Base-by-base conservation (phyloP, 2,329 filamentous ascomycete species). In the Talaromyces sp. region DNA sequence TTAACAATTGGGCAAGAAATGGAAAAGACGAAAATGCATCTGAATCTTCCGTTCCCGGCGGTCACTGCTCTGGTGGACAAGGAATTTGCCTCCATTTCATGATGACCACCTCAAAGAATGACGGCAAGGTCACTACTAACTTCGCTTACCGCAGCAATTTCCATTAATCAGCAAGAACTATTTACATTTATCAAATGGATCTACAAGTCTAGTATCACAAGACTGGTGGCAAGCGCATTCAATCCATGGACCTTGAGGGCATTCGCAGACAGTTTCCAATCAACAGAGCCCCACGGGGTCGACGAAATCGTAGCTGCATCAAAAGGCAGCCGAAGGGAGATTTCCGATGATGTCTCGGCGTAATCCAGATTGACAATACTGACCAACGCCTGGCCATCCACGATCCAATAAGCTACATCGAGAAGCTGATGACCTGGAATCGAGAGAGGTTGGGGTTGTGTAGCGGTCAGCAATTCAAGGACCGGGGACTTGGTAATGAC, bases 321-420 rank as follows among this genome's bases (percentile, higher is more conserved):
- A 24, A 61, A 61, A 11, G 59, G 56, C 41, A 61, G 38, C 10
- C 12, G 21, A 41, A 61, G 55, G 19, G 32, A 12, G 3, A 61
- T 19, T 14, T 55, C 41, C 2, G 59, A 61, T 1, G 56, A 46
- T 12, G 19, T 32, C 29, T 57, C 38, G 10, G 41, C 31, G 50
- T 61, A 61, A 4, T 52, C 59, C 41, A 61, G 11, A 35, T 58
- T 61, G 7, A 61, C 59, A 32, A 61, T 26, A 29, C 59, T 61
- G 5, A 61, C 31, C 51, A 61, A 11, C 11, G 51, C 56, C n/a
- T 61, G 59, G 11, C 41, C 4, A 26, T 41, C 59, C n/a, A 58
- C 59, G 24, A 54, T 43, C 59, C 59, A 61, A 19, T 58, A 61
- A 4, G 59, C 53, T 17, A 61, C 43, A 31, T 61, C 59, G 6